Base-by-base conservation (phyloP, 257 asterid genomes). In the Nicotiana paniculata region DNA sequence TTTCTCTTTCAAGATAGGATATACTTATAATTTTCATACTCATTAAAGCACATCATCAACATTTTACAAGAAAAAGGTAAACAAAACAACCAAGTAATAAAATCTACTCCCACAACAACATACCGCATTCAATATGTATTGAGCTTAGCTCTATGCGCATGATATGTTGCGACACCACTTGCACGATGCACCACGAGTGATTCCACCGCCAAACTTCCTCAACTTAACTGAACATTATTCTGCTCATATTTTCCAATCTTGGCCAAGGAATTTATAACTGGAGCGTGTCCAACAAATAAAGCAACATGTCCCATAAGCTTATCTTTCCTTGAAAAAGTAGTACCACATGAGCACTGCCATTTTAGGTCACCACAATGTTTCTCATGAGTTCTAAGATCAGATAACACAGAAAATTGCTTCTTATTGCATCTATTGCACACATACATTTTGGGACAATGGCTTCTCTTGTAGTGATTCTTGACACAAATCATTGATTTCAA, bases 301-400 rank as follows among this genome's bases (percentile, higher is more conserved):
- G 93, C 81, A 48, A 94, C 88, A 80, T 96, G 99, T 1, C 99
- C 98, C 10, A 96, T 94, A 26, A 96, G 97, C 82, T 96, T 96
- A 85, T 96, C 99, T 85, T 96, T 96, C 90, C 99, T 88, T 1
- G 99, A 96, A 81, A 96, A 96, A 12, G 99, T 96, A 4, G 99
- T 96, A 46, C 99, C 99, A 66, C 99, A 96, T 0, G 99, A 96
- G 77, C 99, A 96, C 77, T 94, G 95, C 99, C 99, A 96, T 84
- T 91, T 92, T 77, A 94, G 97, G 82, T 90, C 82, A 26, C 99
- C 99, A 75, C 99, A 96, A 80, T 96, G 99, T 84, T 96, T 96
- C 43, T 96, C 97, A 17, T 96, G 99, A 5, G 99, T 96, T 84
- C 93, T 94, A 81, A 96, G 90, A 83, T 96, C 99, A 1, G 99